Conservation (phyloP, 2,329 filamentous ascomycete genomes). For the Calycina herbarum region DNA sequence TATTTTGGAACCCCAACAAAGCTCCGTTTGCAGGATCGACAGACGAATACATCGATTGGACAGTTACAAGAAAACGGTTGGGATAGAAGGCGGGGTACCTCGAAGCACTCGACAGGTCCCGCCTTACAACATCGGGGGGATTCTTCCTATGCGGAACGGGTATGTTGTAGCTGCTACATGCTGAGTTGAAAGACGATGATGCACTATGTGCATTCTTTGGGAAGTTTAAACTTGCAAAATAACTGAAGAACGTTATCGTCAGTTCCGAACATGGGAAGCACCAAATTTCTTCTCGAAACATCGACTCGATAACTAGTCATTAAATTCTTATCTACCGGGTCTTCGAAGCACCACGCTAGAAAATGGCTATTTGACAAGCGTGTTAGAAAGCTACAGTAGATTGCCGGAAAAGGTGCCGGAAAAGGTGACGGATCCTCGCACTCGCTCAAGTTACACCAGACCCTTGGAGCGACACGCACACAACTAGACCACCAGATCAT, state of each 20-base stretch:
- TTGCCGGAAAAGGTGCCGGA: not conserved
- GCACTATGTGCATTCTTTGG: slow-evolving; percentile 6
- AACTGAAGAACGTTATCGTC: not conserved
- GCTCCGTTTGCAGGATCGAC: slow-evolving; percentile 3
- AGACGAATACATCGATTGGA: not conserved
- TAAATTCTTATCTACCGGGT: not conserved
- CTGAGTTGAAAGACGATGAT: not conserved
- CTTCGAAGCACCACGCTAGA: slow-evolving; percentile 2
- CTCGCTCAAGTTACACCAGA: slow-evolving; percentile 18
- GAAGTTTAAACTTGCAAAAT: not conserved
- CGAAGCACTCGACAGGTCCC: not conserved
- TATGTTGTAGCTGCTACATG: slow-evolving; percentile 9
- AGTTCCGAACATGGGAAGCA: not conserved
- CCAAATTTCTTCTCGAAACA: not conserved
- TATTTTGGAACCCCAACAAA: slow-evolving; percentile 5
- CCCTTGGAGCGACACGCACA: slow-evolving; percentile 18
- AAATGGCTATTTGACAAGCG: not conserved
- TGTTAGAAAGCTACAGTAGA: not conserved
- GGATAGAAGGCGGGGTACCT: not conserved
- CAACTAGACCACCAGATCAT: slow-evolving; percentile 18
- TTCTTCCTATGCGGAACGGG: slow-evolving; percentile 6
- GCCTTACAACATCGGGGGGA: not conserved
- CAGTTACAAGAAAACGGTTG: not conserved
- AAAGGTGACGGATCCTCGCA: slow-evolving; percentile 14
- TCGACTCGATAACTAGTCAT: not conserved